Evolutionary conservation across 805 yeast genomes (phyloP).

Genomic region (Schizosaccharomyces pombe): DNA sequence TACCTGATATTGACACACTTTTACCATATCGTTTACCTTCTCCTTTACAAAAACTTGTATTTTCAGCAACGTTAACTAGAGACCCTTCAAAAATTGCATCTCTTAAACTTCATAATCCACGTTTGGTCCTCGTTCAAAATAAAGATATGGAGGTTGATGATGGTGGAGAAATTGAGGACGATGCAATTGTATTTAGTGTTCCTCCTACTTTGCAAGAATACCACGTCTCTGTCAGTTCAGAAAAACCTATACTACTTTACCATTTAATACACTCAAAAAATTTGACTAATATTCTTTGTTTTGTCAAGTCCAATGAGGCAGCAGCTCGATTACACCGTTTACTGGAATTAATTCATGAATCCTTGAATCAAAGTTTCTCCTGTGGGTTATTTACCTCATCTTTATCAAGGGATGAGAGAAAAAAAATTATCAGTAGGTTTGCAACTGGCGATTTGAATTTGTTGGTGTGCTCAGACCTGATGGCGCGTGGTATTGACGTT

Average conservation of each 20-base stretch:
- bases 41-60: constrained; percentile 36
- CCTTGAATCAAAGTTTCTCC: constrained; percentile 4
- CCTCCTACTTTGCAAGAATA: constrained; percentile 19
- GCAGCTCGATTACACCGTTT: constrained; percentile 57
- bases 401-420: constrained; percentile 22
- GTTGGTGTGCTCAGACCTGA: constrained; percentile 58
- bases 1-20: not conserved
- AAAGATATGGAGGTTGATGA: not conserved
- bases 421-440: constrained; percentile 36
- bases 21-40: constrained; percentile 14
- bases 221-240: constrained; percentile 15
- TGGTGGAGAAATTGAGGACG: constrained; percentile 8
- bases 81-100: constrained; percentile 69
- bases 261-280: constrained; percentile 23
- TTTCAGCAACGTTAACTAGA: constrained; percentile 83
- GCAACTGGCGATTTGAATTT: constrained; percentile 28
- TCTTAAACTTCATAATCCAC: constrained; percentile 46
- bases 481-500: constrained; percentile 89
- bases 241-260: constrained; percentile 54
- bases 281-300: constrained; percentile 28
- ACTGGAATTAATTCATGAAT: constrained; percentile 21
- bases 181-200: constrained; percentile 16
- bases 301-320: constrained; percentile 63
- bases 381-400: constrained; percentile 20
- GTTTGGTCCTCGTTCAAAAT: constrained; percentile 49